phyloP scores from a whole-genome alignment of 176 grass and related monocot species.

The Oryza glaberrima region DNA sequence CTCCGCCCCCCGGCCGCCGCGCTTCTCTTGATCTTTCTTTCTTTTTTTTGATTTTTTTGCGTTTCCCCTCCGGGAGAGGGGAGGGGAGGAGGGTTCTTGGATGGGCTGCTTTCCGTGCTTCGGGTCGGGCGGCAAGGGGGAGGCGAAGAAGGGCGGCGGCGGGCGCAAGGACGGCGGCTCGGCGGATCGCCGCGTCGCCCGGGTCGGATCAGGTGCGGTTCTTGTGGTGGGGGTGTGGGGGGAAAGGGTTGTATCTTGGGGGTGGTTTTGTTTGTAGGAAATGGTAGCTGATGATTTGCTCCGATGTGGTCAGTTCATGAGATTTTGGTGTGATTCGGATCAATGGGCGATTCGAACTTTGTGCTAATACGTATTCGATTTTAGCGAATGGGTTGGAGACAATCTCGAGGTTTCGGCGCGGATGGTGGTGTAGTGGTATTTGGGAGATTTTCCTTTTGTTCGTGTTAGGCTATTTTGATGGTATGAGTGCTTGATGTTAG shows the following conservation, averaged over 20 bases:
- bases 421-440: neutral
- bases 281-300: conserved; percentile 17
- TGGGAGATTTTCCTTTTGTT: conserved; percentile 8
- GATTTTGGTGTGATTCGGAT: conserved; percentile 30
- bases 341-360: conserved; percentile 2
- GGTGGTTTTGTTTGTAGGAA: conserved; percentile 22
- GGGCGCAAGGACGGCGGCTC: conserved; percentile 52
- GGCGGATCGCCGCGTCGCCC: conserved; percentile 44
- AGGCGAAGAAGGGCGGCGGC: conserved; percentile 44
- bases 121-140: conserved; percentile 60
- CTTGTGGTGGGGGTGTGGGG: neutral
- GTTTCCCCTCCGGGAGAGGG: neutral
- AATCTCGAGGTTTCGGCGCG: neutral
- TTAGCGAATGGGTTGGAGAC: conserved; percentile 27
- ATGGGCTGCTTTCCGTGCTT: conserved; percentile 93
- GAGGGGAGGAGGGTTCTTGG: conserved; percentile 37
- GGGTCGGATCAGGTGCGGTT: conserved; percentile 67
- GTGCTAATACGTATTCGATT: conserved; percentile 10
- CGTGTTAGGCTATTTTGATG: conserved; percentile 22
- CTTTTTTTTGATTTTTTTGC: neutral
- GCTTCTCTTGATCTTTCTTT: conserved; percentile 30
- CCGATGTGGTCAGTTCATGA: neutral
- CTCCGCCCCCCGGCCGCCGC: conserved; percentile 12
- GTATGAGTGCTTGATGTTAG: neutral
- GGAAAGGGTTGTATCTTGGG: conserved; percentile 46